Evolutionary conservation across 208 protist genomes (phyloP), one percentile per base, ranked within the genome.

Genomic region (Plasmodiophora brassicae): DNA sequence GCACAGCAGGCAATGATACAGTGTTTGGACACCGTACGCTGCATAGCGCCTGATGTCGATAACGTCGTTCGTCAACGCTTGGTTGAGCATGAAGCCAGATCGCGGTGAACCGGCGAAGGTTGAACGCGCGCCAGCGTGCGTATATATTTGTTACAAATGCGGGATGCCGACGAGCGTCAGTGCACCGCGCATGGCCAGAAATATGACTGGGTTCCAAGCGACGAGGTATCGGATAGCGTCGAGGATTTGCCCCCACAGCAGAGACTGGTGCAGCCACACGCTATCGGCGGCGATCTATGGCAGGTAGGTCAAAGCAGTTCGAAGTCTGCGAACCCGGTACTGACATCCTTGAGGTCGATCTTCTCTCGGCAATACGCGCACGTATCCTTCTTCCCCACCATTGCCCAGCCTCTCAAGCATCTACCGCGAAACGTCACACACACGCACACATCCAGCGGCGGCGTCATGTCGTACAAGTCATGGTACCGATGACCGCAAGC

Each of bases 291-390:
- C n/a, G n/a, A 78, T 78, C 65, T 78, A 5, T 57, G 50, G 14
- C 50, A 25, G 20, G 14, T 57, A 57, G 50, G 20, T 57, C 50
- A 25, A 57, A 57, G 50, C 14, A 57, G 14, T 78, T 36, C 5
- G 5, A 38, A 5, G 65, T 78, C 20, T 14, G 41, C 10, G 5
- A 14, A 78, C 32, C n/a, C 32, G n/a, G 32, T 38, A 78, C 25
- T 45, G 32, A 88, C 36, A 35, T 85, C 25, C 85, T 8, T 87
- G 71, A 91, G 83, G 39, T 85, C 39, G 46, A 91, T 90, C 72
- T 92, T 92, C 86, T 93, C 91, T 38, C 60, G 86, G 71, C 91
- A 93, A 45, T 85, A 89, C n/a, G 91, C 89, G 45, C 91, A 93
- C 0, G 71, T 85, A 57, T 93, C 89, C 28, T 92, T 92, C 46